phyloP scores from a whole-genome alignment of 2,329 filamentous ascomycete genomes.

The Cladosporium sp. region DNA sequence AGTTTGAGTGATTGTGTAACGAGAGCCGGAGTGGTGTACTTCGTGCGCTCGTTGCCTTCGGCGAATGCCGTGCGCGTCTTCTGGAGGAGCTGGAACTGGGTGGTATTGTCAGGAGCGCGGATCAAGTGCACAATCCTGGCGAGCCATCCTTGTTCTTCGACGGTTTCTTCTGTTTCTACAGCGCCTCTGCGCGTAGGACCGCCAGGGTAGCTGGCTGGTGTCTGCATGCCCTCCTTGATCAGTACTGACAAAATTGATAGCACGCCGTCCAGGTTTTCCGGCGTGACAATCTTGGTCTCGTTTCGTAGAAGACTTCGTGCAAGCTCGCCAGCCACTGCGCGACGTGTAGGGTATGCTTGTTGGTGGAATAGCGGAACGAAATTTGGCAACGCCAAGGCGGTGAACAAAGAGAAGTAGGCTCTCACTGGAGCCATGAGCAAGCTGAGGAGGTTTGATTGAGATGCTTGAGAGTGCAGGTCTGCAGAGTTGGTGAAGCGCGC shows the following conservation, averaged over 20 bases:
- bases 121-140: conserved; percentile 89
- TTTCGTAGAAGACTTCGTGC: conserved; percentile 79
- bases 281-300: conserved; percentile 74
- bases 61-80: conserved; percentile 80
- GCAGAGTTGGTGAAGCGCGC: conserved; percentile 88
- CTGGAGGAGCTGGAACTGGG: conserved; percentile 86
- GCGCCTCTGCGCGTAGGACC: conserved; percentile 71
- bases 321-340: conserved; percentile 88
- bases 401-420: conserved; percentile 91
- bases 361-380: conserved; percentile 88
- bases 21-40: conserved; percentile 90
- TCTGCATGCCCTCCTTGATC: conserved; percentile 86
- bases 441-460: conserved; percentile 84
- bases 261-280: conserved; percentile 81
- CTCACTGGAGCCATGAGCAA: conserved; percentile 89
- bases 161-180: conserved; percentile 90
- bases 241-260: conserved; percentile 85
- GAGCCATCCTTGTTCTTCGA: conserved; percentile 97
- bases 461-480: conserved; percentile 84
- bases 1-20: conserved; percentile 89
- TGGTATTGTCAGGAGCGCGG: conserved; percentile 81
- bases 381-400: conserved; percentile 87
- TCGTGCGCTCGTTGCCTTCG: conserved; percentile 92
- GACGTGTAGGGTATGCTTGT: conserved; percentile 87
- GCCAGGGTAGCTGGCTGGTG: conserved; percentile 78